Conservation (phyloP, 768 basidiomycete genomes). For the Mycena kentingensis region DNA sequence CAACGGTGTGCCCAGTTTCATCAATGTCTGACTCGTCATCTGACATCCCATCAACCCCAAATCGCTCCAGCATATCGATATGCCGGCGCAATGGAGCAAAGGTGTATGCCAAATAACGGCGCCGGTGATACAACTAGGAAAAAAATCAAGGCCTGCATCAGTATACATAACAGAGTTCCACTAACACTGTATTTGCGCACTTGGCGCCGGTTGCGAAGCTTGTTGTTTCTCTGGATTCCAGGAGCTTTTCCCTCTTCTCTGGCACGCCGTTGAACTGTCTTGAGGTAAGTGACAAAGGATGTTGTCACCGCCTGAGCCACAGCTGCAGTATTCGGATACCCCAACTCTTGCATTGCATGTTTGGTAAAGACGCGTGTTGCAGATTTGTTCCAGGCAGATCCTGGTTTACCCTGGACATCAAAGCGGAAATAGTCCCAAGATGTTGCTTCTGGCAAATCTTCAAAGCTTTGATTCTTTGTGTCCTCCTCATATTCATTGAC, state of each 20-base stretch:
- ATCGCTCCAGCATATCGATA: conserved; percentile 19
- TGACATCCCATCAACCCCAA: conserved; percentile 29
- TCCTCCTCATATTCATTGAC: neutral
- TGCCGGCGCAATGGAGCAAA: conserved; percentile 19
- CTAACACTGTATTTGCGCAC: conserved; percentile 7
- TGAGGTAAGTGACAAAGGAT: conserved; percentile 1
- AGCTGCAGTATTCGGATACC: neutral
- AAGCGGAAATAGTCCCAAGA: neutral
- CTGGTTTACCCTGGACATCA: conserved; percentile 3
- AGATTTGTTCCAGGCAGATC: conserved; percentile 12
- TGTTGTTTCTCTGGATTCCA: neutral
- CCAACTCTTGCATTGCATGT: neutral
- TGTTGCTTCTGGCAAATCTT: conserved; percentile 5
- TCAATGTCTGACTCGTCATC: conserved; percentile 27
- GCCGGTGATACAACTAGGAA: conserved; percentile 4
- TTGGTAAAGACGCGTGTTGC: conserved; percentile 4
- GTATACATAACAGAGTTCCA: too few species aligned
- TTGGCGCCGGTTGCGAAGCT: neutral
- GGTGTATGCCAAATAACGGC: conserved; percentile 6
- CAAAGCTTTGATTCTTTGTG: neutral
- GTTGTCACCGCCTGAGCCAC: neutral
- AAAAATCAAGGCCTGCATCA: too few species aligned
- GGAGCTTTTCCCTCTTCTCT: neutral
- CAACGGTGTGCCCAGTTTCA: neutral
- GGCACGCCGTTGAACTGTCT: conserved; percentile 1